A percentile compares a stretch with the other conserved stretches of the same genome.
Evolutionary conservation across 1,284 basidiomycete species (phyloP).

Genomic region (Trichosporon ovoides): DNA sequence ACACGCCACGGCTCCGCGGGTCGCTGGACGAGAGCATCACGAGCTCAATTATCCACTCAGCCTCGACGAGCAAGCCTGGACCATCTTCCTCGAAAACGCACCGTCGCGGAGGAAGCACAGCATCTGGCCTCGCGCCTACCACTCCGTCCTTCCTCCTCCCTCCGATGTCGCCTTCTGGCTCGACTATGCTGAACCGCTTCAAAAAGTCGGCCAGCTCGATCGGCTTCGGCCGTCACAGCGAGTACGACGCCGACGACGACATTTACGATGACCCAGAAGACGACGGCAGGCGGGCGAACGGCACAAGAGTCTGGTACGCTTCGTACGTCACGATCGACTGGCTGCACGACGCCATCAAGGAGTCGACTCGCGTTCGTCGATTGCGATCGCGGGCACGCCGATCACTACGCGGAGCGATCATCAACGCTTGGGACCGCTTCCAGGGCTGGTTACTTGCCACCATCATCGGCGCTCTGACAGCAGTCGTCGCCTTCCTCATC

Average conservation of each 20-base stretch:
- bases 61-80: not conserved
- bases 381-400: slow-evolving; percentile 58
- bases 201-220: slow-evolving; percentile 35
- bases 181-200: slow-evolving; percentile 13
- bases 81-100: not conserved
- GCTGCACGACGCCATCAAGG: slow-evolving; percentile 89
- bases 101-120: not conserved
- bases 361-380: slow-evolving; percentile 69
- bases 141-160: not conserved
- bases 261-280: slow-evolving; percentile 49
- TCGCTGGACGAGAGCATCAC: not conserved
- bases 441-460: slow-evolving; percentile 90
- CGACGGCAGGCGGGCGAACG: slow-evolving; percentile 61
- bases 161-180: not conserved
- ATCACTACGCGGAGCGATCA: slow-evolving; percentile 66
- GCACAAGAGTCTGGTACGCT: slow-evolving; percentile 86
- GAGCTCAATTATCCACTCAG: not conserved
- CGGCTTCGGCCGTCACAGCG: slow-evolving; percentile 30
- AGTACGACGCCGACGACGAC: slow-evolving; percentile 28
- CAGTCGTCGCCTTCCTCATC: slow-evolving; percentile 79
- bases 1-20: not conserved
- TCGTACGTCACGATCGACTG: slow-evolving; percentile 61
- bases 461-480: slow-evolving; percentile 63
- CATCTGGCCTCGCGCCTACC: not conserved
- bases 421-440: slow-evolving; percentile 70